Evolutionary conservation across 2,329 filamentous ascomycete genomes (phyloP), one percentile per base, ranked within the genome.

Genomic region (Aureobasidium sp.): DNA sequence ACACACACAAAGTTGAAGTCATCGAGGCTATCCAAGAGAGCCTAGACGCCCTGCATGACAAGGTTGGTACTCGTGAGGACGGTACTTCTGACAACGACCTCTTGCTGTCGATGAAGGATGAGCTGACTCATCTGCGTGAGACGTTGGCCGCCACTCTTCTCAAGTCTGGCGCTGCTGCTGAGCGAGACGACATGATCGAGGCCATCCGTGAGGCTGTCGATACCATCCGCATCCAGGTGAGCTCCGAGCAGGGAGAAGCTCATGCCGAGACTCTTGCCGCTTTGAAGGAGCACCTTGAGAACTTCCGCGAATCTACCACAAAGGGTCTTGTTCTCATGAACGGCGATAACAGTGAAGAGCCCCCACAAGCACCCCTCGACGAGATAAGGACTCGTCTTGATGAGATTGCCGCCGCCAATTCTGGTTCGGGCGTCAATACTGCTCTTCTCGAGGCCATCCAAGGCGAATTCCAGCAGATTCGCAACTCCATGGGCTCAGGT

Each of bases 131-230:
- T 53, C 70, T 86, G 21, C 78, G 80, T 32, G 79, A 83, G 56
- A 76, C 74, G 1, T 69, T 84, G 44, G 71, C 76, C 7, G 70
- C 73, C 29, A 76, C 76, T 22, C 61, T 84, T 6, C 68, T 79
- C 40, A 71, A 67, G 47, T 69, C 71, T 3, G 72, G 71, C 16
- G 67, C 70, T 21, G 66, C 66, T 16, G 65, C 69, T 7, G 76
- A 82, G 50, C 61, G 60, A 39, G 80, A 78, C 44, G 78, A 86
- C 30, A 78, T 91, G 22, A 76, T 94, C 1, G 79, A 86, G 56
- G 80, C 83, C 8, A 72, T 91, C 2, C 82, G 68, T 21, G 69
- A 71, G 55, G 64, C 71, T 4, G 61, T 75, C 16, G 72, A 75
- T 19, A 70, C 68, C 6, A 62, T 76, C 21, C 68, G 68, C 6